Percentiles rank a stretch among this genome's conserved stretches.
Evolutionary conservation across 495 filamentous ascomycete species (phyloP).

Genomic region (Talaromyces trachyspermus): DNA sequence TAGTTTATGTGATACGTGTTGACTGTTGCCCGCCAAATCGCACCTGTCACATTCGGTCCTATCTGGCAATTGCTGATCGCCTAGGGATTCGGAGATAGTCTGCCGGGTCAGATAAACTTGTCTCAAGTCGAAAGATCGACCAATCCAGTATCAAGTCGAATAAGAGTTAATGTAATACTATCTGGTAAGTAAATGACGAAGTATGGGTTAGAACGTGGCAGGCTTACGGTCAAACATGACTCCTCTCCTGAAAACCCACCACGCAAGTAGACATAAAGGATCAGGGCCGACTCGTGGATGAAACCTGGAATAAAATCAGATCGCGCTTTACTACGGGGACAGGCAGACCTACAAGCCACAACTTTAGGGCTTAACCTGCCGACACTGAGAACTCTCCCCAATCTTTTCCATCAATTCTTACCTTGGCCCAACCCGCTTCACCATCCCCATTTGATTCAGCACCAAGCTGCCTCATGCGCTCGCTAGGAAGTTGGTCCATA

Average conservation of each 20-base stretch:
- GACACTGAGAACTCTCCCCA: constrained; percentile 90
- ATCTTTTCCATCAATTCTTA: constrained; percentile 84
- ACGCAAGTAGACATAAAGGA: constrained; percentile 87
- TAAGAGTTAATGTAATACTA: constrained; percentile 60
- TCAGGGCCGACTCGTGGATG: constrained; percentile 70
- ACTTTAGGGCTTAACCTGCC: constrained; percentile 80
- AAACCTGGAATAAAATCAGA: constrained; percentile 37
- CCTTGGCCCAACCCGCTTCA: constrained; percentile 71
- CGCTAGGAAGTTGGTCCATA: constrained; percentile 64
- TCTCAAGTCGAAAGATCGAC: too few species aligned
- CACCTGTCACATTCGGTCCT: not conserved
- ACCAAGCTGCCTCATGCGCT: constrained; percentile 50
- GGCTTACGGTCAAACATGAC: constrained; percentile 69
- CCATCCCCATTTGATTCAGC: constrained; percentile 37
- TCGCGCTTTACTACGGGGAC: constrained; percentile 1
- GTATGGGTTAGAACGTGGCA: not conserved
- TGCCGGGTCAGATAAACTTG: too few species aligned
- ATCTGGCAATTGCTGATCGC: not conserved
- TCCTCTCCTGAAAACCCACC: constrained; percentile 63
- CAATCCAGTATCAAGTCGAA: constrained; percentile 19
- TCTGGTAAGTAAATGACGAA: not conserved
- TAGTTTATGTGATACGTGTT: not conserved
- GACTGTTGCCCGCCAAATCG: not conserved
- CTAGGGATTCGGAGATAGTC: too few species aligned
- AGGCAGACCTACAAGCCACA: constrained; percentile 63